Percentiles rank a stretch among this genome's conserved stretches.
Conservation (phyloP, 352 stramenopile genomes). For the Globisporangium camurandrum region DNA sequence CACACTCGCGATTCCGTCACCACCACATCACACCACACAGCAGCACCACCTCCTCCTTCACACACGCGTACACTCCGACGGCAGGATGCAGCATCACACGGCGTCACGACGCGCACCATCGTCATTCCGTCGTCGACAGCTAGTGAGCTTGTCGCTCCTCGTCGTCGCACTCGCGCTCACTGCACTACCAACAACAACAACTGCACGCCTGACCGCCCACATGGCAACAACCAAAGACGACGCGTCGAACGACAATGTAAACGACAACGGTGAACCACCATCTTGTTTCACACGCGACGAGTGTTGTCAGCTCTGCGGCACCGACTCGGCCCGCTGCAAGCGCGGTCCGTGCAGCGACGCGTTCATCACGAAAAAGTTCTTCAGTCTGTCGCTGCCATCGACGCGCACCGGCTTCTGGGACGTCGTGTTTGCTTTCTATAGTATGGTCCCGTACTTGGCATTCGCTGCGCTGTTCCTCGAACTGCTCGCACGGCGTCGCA, state of each 20-base stretch:
- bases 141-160: too few relatives aligned
- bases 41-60: too few relatives aligned
- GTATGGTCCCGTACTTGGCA: slow-evolving; percentile 35
- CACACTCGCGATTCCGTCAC: too few relatives aligned
- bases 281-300: slow-evolving; percentile 16
- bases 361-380: slow-evolving; percentile 31
- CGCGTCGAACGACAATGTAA: neutral
- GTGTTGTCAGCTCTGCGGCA: slow-evolving; percentile 39
- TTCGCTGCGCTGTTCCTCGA: slow-evolving; percentile 17
- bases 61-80: too few relatives aligned
- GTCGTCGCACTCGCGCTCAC: too few relatives aligned
- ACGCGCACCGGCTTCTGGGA: slow-evolving; percentile 34
- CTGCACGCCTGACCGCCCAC: too few relatives aligned
- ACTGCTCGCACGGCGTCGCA: slow-evolving; percentile 21
- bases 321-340: slow-evolving; percentile 34
- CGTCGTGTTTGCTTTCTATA: slow-evolving; percentile 41
- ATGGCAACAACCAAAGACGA: too few relatives aligned
- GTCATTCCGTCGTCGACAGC: too few relatives aligned
- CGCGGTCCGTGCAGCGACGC: slow-evolving; percentile 42
- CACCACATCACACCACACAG: too few relatives aligned
- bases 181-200: too few relatives aligned
- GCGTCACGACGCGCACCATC: too few relatives aligned
- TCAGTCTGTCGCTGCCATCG: slow-evolving; percentile 37
- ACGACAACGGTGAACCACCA: neutral
- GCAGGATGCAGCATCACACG: too few relatives aligned